These are phyloP conservation scores for Scedosporium apiospermum DNA, from an alignment of 2,329 filamentous ascomycete species.

Conservation along the genomic window DNA sequence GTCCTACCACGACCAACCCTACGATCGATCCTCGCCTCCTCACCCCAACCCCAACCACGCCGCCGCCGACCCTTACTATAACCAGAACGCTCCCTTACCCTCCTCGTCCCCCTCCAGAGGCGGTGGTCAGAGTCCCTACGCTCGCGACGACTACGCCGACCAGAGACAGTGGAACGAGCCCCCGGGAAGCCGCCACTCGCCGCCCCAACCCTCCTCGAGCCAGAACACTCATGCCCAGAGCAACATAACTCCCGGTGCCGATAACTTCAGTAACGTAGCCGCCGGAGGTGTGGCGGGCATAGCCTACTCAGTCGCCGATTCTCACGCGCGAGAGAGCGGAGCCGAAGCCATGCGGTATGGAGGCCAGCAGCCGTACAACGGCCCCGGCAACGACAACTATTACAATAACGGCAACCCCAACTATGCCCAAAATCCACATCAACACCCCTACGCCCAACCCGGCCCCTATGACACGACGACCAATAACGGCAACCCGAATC, in stretches of 20 bases:
- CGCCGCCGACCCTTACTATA: neutral
- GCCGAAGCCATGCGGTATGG: slow-evolving; percentile 46
- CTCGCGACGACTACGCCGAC: slow-evolving; percentile 1
- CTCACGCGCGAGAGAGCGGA: slow-evolving; percentile 55
- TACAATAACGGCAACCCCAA: slow-evolving; percentile 16
- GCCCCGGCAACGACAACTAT: slow-evolving; percentile 12
- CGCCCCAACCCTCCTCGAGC: slow-evolving; percentile 23
- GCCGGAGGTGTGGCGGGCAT: slow-evolving; percentile 60
- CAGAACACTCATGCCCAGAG: slow-evolving; percentile 10
- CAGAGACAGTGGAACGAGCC: slow-evolving; percentile 5
- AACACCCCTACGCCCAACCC: slow-evolving; percentile 12
- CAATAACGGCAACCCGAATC: slow-evolving; percentile 1
- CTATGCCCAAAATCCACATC: slow-evolving; percentile 5
- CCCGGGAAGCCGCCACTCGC: slow-evolving; percentile 7
- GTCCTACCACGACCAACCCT: slow-evolving; percentile 4
- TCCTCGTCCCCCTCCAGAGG: neutral
- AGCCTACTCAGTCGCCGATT: slow-evolving; percentile 56
- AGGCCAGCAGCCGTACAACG: slow-evolving; percentile 13
- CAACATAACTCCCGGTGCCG: slow-evolving; percentile 50
- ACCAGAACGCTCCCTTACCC: neutral
- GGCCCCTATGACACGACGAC: neutral
- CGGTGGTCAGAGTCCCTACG: neutral
- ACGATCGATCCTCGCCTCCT: neutral
- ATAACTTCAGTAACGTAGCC: slow-evolving; percentile 56
- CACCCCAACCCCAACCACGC: neutral